Evolutionary conservation across 1,284 basidiomycete genomes (phyloP).

Genomic region (Microbotryum intermedium): DNA sequence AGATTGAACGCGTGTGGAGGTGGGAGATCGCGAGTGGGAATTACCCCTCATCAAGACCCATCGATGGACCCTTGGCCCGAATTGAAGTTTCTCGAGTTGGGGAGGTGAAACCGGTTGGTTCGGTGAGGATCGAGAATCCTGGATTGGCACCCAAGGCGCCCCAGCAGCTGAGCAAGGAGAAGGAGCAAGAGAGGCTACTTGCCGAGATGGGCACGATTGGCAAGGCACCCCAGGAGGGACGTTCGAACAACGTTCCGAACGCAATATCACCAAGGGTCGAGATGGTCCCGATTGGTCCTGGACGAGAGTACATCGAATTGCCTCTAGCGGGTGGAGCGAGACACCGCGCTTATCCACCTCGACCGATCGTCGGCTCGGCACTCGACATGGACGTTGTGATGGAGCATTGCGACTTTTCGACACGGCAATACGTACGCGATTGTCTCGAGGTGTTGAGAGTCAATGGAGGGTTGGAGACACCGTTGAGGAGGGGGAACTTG

Average conservation of each 20-base stretch:
- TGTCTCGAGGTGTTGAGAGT: conserved; percentile 62
- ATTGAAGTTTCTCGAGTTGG: not conserved
- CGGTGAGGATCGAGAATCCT: conserved; percentile 19
- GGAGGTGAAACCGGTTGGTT: not conserved
- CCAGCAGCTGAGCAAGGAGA: conserved; percentile 13
- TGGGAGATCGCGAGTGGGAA: conserved; percentile 88
- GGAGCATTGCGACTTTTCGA: conserved; percentile 78
- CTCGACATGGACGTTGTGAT: conserved; percentile 78
- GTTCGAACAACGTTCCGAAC: no score
- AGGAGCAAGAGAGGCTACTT: not conserved
- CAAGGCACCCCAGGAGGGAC: not conserved
- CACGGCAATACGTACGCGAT: conserved; percentile 65
- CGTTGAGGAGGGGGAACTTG: conserved; percentile 52
- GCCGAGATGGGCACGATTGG: not conserved
- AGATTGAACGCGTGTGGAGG: conserved; percentile 77
- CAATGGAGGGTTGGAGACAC: conserved; percentile 44
- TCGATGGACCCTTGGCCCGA: conserved; percentile 13
- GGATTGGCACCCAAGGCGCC: conserved; percentile 16
- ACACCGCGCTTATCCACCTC: conserved; percentile 56
- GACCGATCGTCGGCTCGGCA: conserved; percentile 69
- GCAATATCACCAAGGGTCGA: conserved; percentile 10
- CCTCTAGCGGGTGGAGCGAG: conserved; percentile 41
- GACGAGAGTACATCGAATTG: conserved; percentile 65
- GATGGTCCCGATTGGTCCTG: conserved; percentile 50
- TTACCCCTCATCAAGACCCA: conserved; percentile 62